Percentiles rank a stretch among this genome's conserved stretches.
Evolutionary conservation across 1,284 basidiomycete species (phyloP).

Genomic region (Sanguinoderma infundibulare): DNA sequence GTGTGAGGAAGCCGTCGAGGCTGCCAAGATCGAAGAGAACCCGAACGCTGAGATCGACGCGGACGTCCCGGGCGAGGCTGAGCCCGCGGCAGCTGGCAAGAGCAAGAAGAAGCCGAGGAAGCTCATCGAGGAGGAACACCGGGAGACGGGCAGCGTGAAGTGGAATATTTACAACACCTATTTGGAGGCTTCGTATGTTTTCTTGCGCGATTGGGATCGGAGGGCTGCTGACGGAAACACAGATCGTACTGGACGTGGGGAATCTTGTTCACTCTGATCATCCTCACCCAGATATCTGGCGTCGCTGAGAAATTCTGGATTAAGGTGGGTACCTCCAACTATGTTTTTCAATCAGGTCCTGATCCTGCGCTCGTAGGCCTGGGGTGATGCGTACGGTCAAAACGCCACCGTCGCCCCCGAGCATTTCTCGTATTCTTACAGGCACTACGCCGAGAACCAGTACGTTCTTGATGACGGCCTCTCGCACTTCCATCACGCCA

Average conservation of each 20-base stretch:
- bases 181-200: constrained; percentile 62
- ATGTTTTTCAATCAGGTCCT: background rate
- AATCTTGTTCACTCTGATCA: constrained; percentile 52
- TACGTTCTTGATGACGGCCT: constrained; percentile 44
- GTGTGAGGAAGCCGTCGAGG: constrained; percentile 39
- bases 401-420: constrained; percentile 11
- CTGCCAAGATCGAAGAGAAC: constrained; percentile 39
- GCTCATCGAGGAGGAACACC: constrained; percentile 70
- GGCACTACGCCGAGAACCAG: constrained; percentile 39
- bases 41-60: constrained; percentile 33
- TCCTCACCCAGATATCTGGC: constrained; percentile 52
- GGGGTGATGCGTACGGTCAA: constrained; percentile 62
- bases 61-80: constrained; percentile 32
- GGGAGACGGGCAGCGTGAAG: constrained; percentile 78
- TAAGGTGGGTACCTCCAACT: constrained; percentile 50
- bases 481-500: constrained; percentile 39
- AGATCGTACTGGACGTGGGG: constrained; percentile 72
- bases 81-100: constrained; percentile 27
- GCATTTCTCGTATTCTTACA: constrained; percentile 32
- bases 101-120: constrained; percentile 62
- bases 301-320: constrained; percentile 77
- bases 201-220: background rate
- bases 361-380: constrained; percentile 42
- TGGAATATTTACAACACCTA: constrained; percentile 83
- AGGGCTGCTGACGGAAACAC: background rate